A percentile compares a stretch with the other conserved stretches of the same genome.
Conservation (phyloP, 208 protist genomes). For the Trypanosoma cruzi region DNA sequence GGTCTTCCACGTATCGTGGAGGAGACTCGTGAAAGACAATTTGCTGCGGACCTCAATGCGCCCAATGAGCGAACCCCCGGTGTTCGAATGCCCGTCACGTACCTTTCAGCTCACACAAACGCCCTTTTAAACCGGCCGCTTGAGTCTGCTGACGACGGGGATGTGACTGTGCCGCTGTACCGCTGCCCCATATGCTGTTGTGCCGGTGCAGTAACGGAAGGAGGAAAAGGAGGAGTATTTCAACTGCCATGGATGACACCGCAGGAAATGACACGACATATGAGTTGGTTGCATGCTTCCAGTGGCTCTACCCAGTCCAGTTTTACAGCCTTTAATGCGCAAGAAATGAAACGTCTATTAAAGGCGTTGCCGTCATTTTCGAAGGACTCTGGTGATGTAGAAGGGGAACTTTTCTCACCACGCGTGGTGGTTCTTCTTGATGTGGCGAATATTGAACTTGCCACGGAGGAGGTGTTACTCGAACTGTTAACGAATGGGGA, state of each 20-base stretch:
- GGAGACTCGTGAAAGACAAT: background rate
- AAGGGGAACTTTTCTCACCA: conserved; percentile 1
- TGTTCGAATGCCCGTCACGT: conserved; percentile 18
- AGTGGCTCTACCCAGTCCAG: conserved; percentile 44
- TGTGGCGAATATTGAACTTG: conserved; percentile 76
- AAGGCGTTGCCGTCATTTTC: conserved; percentile 13
- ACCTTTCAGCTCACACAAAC: conserved; percentile 29
- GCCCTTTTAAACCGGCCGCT: conserved; percentile 24
- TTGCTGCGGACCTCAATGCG: background rate
- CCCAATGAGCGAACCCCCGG: conserved; percentile 5
- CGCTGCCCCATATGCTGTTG: conserved; percentile 28
- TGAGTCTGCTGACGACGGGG: background rate
- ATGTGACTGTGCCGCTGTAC: conserved; percentile 27
- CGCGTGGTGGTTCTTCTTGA: conserved; percentile 67
- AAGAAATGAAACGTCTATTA: conserved; percentile 34
- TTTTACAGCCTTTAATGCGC: conserved; percentile 50
- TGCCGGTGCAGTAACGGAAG: background rate
- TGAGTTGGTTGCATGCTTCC: conserved; percentile 63
- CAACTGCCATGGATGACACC: conserved; percentile 40
- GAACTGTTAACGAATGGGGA: conserved; percentile 38
- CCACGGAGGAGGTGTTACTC: conserved; percentile 31
- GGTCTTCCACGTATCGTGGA: background rate
- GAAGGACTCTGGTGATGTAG: too few relatives aligned
- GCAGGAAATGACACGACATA: conserved; percentile 49
- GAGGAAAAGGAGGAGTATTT: background rate